Base-by-base conservation (phyloP, 2,329 filamentous ascomycete species). In the Rhynchosporium agropyri region DNA sequence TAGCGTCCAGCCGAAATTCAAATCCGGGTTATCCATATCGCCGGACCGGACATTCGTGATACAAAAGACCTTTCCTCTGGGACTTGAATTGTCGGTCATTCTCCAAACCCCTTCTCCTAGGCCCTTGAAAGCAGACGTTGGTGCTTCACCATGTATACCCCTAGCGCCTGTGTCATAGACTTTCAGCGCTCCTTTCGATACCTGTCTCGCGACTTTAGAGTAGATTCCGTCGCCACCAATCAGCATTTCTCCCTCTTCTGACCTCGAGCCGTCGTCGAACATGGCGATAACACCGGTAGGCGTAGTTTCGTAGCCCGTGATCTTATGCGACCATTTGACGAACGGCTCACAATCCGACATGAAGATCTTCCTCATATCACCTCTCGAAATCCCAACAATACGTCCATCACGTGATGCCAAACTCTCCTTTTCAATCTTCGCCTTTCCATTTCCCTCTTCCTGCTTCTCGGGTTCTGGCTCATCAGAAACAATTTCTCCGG, bases 1-100 rank as follows among this genome's bases (percentile, higher is more conserved):
- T 81, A 89, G 81, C 0, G 86, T 89, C 86, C 86, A 89, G 2
- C 86, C 86, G 64, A 89, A 86, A 28, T 82, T 62, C 1, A 85
- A 61, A 46, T 79, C 72, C 0, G 83, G 81, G 64, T 88, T 79
- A 67, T 88, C 77, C 81, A 83, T 83, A 49, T 88, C 85, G 5
- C 77, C 78, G 0, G 84, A 72, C 1, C 86, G 81, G 0, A 89
- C 83, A 58, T 89, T 89, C 1, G 86, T 89, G 54, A 89, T 89
- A 63, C 84, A 69, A 61, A 81, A 83, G 1, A 85, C 74, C 6
- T 72, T 72, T 0, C 84, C 84, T 1, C 77, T 71, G 0, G 79
- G 73, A 12, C 79, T 76, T 0, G 78, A 75, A 2, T 77, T 73
- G 68, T 89, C 86, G 0, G 72, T 68, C 0, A 87, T n/a, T 2